Base-by-base conservation (phyloP, 768 basidiomycete species). In the Xanthoconium purpureum region DNA sequence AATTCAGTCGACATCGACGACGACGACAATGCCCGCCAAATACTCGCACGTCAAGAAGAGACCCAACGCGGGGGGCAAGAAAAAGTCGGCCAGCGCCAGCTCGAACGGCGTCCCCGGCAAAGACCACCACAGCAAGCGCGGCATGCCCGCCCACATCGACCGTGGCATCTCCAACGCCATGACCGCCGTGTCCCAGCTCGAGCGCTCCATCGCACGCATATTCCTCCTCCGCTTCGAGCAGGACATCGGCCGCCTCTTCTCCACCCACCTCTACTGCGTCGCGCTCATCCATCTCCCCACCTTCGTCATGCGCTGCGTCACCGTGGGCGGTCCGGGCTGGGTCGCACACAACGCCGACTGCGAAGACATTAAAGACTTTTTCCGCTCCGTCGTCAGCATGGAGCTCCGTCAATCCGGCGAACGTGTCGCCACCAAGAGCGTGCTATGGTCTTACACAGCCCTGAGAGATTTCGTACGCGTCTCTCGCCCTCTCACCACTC, bases 371-470 rank as follows among this genome's bases (percentile, higher is more conserved):
- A 89, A 87, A 57, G 87, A 89, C 63, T 88, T 87, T 67, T 84
- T 89, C 69, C 77, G 88, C 17, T 77, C 83, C 1, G 80, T 79
- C 46, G 81, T 90, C 58, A 79, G 79, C 57, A 89, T 90, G 87
- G 88, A 90, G 66, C 78, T 90, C 71, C 79, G 88, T 30, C 85
- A 90, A 69, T 84, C 86, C 0, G 88, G 88, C 17, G 88, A 89
- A 61, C 78, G 88, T 32, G 86, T 89, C 18, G 88, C 88, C 9
- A 89, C 88, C 9, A 89, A 88, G 77, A 87, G 85, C 62, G 85
- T 89, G 18, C 71, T 89, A 52, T 89, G 88, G 88, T 85, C 85
- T 1, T 89, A 89, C 70, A 89, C 88, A 2, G 88, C 86, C 33
- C 72, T 89, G 30, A 73, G 88, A 54, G 84, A 89, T 71, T 89